phyloP scores from a whole-genome alignment of 2,329 filamentous ascomycete species.

The Penicillium fuscoglaucum region DNA sequence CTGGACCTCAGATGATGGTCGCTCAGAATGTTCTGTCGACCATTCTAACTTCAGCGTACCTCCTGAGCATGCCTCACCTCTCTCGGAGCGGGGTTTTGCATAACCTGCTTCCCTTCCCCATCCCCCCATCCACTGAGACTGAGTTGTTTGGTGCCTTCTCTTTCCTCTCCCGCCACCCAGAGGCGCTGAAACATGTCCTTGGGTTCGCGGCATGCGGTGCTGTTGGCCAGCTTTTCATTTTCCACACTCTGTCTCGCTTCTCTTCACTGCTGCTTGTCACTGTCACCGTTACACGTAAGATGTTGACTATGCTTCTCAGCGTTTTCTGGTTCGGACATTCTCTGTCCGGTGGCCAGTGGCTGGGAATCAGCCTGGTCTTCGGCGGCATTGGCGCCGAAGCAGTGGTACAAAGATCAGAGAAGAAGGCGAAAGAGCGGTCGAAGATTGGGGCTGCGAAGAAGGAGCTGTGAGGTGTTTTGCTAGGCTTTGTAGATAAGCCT shows the following conservation, averaged over 20 bases:
- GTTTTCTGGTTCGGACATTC: conserved; percentile 92
- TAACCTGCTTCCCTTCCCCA: conserved; percentile 66
- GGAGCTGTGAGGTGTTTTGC: conserved; percentile 21
- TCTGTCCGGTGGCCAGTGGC: conserved; percentile 85
- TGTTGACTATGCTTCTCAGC: conserved; percentile 98
- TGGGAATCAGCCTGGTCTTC: conserved; percentile 90
- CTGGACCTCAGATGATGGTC: conserved; percentile 98
- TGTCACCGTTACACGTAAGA: conserved; percentile 95
- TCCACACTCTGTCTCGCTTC: conserved; percentile 91
- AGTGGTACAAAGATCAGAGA: conserved; percentile 75
- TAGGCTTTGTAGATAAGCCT: not conserved
- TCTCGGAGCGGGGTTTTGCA: conserved; percentile 64
- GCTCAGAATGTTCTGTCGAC: conserved; percentile 90
- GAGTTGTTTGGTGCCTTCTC: conserved; percentile 77
- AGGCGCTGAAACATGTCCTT: conserved; percentile 82
- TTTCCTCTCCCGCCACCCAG: conserved; percentile 78
- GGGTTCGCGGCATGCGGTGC: conserved; percentile 89
- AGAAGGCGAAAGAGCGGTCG: conserved; percentile 72
- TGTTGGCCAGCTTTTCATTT: conserved; percentile 94
- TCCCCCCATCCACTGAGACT: conserved; percentile 59
- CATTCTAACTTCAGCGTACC: conserved; percentile 71
- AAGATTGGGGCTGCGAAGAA: conserved; percentile 48
- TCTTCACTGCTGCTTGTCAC: conserved; percentile 90
- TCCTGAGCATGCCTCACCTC: conserved; percentile 77
- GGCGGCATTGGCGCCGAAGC: conserved; percentile 92